Percentiles rank a stretch among this genome's conserved stretches.
Conservation (phyloP, 2,329 filamentous ascomycete species). For the Parafenestella ontariensis region DNA sequence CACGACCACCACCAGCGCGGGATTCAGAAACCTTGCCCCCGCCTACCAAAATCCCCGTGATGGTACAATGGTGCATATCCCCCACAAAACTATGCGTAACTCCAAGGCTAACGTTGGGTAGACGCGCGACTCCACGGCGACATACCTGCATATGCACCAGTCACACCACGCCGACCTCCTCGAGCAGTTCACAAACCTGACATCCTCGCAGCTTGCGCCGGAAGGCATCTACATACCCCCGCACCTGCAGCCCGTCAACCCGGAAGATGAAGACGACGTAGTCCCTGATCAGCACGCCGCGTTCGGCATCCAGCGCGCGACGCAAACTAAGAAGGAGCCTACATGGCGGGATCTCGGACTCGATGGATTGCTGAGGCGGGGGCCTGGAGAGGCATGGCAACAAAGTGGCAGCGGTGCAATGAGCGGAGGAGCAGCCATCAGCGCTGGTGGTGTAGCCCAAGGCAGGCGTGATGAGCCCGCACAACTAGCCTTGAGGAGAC, state of each 20-base stretch:
- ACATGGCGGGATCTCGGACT: slow-evolving; percentile 82
- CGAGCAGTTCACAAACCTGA: slow-evolving; percentile 61
- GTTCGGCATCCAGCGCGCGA: slow-evolving; percentile 83
- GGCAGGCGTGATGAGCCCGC: slow-evolving; percentile 36
- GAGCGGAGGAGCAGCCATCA: slow-evolving; percentile 6
- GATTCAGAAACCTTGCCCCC: not conserved
- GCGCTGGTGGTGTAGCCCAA: slow-evolving; percentile 6
- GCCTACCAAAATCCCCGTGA: not conserved
- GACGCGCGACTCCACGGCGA: slow-evolving; percentile 77
- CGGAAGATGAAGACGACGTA: slow-evolving; percentile 87
- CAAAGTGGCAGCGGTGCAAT: slow-evolving; percentile 7
- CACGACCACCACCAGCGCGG: not conserved
- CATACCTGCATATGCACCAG: slow-evolving; percentile 76
- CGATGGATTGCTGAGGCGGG: slow-evolving; percentile 71
- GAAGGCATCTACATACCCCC: slow-evolving; percentile 85
- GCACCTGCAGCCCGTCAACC: slow-evolving; percentile 81
- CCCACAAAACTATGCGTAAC: too few species aligned
- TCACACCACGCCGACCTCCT: slow-evolving; percentile 78
- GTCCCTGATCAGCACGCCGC: slow-evolving; percentile 88
- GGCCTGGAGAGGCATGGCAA: slow-evolving; percentile 51
- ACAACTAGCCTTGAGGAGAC: slow-evolving; percentile 39
- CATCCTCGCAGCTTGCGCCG: slow-evolving; percentile 40
- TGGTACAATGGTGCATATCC: slow-evolving; percentile 1
- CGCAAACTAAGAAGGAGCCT: slow-evolving; percentile 72
- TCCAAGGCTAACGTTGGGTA: slow-evolving; percentile 27